Percentiles rank a stretch among this genome's conserved stretches.
Conservation (phyloP, 257 asterid species). For the Scutellaria barbata region DNA sequence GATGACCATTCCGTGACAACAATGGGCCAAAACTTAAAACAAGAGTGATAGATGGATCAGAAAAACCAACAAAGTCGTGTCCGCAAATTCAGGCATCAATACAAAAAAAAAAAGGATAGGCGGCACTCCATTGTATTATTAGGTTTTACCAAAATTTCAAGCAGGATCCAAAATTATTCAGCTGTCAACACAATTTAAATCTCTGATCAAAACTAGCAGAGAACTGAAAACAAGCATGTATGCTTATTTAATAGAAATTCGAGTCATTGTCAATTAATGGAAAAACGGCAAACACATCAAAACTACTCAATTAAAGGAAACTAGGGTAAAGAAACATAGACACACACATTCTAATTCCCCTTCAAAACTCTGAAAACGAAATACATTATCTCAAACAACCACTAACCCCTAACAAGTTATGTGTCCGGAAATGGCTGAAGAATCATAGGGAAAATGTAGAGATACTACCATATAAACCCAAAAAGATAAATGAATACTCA, state of each 20-base stretch:
- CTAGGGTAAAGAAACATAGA: not conserved
- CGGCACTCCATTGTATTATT: not conserved
- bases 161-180: slow-evolving; percentile 6
- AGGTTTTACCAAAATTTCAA: slow-evolving; percentile 1
- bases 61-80: not conserved
- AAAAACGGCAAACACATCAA: not conserved
- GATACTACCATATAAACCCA: too few species aligned
- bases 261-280: not conserved
- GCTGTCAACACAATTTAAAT: not conserved
- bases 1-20: not conserved
- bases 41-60: not conserved
- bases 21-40: not conserved
- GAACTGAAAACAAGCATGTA: slow-evolving; percentile 4
- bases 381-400: slow-evolving; percentile 1
- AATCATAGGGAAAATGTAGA: too few species aligned
- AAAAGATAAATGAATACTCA: not conserved
- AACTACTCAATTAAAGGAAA: not conserved
- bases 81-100: not conserved
- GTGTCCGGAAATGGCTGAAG: too few species aligned
- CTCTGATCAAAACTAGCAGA: slow-evolving; percentile 10
- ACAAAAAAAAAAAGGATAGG: not conserved
- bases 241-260: not conserved
- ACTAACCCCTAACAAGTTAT: not conserved
- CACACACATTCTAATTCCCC: not conserved
- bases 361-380: not conserved